Evolutionary conservation across 768 basidiomycete species (phyloP).

Genomic region (Leucocoprinus birnbaumii): DNA sequence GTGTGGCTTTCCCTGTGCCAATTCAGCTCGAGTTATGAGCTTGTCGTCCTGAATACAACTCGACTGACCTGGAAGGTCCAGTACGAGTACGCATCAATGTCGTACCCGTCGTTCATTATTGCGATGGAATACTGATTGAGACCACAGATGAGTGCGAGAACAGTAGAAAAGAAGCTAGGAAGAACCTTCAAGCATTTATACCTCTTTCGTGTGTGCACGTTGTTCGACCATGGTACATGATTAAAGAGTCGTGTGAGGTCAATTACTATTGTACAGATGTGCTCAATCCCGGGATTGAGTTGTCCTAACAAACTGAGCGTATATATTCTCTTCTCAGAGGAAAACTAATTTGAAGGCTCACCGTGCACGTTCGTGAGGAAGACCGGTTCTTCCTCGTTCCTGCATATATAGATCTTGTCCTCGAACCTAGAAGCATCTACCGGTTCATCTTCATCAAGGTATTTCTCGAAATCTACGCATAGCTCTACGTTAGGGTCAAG

Average conservation of each 20-base stretch:
- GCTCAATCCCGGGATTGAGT: not conserved
- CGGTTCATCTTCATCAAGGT: not conserved
- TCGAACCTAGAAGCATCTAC: not conserved
- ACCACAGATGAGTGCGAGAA: not conserved
- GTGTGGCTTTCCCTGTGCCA: not conserved
- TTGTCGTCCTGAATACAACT: not conserved
- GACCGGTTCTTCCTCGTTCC: not conserved
- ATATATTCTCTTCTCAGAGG: too few species aligned
- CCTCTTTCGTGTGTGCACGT: not conserved
- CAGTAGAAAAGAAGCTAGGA: not conserved
- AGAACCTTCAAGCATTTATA: not conserved
- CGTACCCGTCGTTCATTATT: not conserved
- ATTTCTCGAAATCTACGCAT: not conserved
- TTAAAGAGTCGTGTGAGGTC: not conserved
- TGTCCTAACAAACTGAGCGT: too few species aligned
- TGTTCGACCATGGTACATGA: not conserved
- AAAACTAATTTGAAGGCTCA: not conserved
- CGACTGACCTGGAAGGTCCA: not conserved
- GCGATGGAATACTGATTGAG: not conserved
- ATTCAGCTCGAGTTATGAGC: not conserved
- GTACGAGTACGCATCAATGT: not conserved
- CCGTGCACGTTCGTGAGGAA: not conserved
- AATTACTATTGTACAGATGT: not conserved
- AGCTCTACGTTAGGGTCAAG: not conserved
- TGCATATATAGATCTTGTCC: slow-evolving; percentile 1